Conservation (phyloP, 331 rosid genomes). For the Acacia pycnantha region DNA sequence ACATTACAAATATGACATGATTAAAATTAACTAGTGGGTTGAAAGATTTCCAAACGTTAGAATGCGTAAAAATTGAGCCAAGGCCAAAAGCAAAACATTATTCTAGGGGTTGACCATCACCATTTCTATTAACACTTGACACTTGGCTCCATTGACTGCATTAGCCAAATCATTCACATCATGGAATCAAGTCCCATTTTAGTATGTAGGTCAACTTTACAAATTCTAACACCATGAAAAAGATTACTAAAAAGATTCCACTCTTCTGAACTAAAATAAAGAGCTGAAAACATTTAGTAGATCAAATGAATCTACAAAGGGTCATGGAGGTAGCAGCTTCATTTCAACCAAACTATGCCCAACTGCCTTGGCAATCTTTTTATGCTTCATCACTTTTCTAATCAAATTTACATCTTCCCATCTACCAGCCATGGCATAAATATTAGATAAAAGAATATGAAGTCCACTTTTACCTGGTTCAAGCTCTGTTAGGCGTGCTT, state of each 20-base stretch:
- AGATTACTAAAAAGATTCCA: background rate
- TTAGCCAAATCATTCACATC: too few species aligned
- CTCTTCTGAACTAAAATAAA: background rate
- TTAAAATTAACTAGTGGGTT: too few species aligned
- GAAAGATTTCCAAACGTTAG: too few species aligned
- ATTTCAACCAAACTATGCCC: conserved; percentile 68
- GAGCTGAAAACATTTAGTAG: background rate
- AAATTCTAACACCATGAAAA: background rate
- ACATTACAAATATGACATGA: too few species aligned
- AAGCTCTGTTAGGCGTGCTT: conserved; percentile 38
- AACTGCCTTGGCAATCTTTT: conserved; percentile 49
- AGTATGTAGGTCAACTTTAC: background rate
- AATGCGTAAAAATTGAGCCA: too few species aligned
- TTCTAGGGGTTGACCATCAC: too few species aligned
- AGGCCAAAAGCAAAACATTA: too few species aligned
- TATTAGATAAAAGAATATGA: conserved; percentile 68
- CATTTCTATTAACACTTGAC: too few species aligned
- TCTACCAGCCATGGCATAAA: conserved; percentile 63
- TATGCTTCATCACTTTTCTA: conserved; percentile 52
- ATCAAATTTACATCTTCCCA: conserved; percentile 68
- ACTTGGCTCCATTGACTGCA: too few species aligned
- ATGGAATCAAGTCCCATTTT: background rate
- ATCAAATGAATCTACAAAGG: background rate
- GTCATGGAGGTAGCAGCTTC: conserved; percentile 36
- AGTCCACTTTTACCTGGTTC: conserved; percentile 61